Percentiles rank a stretch among this genome's conserved stretches.
Conservation (phyloP, 2,329 filamentous ascomycete genomes). For the Fusarium newnesense region DNA sequence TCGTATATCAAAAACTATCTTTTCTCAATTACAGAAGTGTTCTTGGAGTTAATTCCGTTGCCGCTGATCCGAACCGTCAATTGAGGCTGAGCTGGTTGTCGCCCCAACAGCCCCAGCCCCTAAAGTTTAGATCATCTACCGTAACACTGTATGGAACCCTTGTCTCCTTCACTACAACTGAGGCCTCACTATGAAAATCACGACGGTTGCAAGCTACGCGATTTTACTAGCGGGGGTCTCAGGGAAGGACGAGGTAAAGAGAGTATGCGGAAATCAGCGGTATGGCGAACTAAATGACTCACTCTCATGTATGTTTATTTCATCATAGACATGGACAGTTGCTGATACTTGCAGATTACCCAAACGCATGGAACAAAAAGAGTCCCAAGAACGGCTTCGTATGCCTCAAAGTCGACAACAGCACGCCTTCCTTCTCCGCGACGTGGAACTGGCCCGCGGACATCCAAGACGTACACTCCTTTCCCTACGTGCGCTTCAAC, state of each 20-base stretch:
- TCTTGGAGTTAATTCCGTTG: background rate
- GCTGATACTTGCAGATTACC: constrained; percentile 37
- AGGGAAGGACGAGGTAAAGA: background rate
- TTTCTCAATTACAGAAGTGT: background rate
- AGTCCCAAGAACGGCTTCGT: constrained; percentile 39
- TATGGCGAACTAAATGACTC: constrained; percentile 29
- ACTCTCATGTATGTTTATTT: too few species aligned
- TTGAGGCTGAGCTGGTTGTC: constrained; percentile 15
- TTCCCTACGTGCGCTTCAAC: constrained; percentile 42
- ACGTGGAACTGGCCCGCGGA: constrained; percentile 40
- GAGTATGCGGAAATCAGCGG: constrained; percentile 18
- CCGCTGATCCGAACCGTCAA: background rate
- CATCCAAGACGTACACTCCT: constrained; percentile 42
- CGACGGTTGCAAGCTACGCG: background rate
- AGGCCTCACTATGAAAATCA: constrained; percentile 6
- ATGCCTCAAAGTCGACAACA: constrained; percentile 41
- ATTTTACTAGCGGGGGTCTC: fast-evolving
- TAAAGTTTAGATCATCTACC: background rate
- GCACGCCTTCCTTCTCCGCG: constrained; percentile 34
- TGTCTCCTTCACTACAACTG: background rate
- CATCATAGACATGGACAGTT: too few species aligned
- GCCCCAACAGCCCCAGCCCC: constrained; percentile 12
- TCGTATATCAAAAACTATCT: background rate
- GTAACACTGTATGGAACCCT: background rate
- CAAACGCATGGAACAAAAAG: constrained; percentile 42